phyloP scores from a whole-genome alignment of 371 early-diverging fungal genomes.

The Haplosporangium sp. region DNA sequence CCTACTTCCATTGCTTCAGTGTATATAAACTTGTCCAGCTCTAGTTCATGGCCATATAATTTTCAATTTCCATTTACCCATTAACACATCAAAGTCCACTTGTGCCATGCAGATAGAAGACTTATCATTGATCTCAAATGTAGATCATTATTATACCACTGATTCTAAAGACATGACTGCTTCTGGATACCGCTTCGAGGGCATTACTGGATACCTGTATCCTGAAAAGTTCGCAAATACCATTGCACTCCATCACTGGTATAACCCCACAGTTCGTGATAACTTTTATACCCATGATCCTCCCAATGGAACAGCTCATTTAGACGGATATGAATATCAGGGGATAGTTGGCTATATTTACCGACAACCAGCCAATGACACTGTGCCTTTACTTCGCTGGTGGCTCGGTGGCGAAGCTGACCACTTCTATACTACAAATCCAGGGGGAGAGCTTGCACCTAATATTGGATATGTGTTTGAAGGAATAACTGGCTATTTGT shows the following conservation, averaged over 20 bases:
- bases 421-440: conserved; percentile 30
- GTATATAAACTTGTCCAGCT: too few relatives aligned
- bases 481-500: conserved; percentile 12
- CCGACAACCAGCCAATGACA: neutral
- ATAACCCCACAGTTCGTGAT: neutral
- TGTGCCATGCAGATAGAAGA: neutral
- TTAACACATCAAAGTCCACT: too few relatives aligned
- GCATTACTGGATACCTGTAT: conserved; percentile 27
- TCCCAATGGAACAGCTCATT: neutral
- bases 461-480: conserved; percentile 5
- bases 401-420: neutral
- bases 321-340: conserved; percentile 7
- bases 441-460: conserved; percentile 16
- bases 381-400: conserved; percentile 31
- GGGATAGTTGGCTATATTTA: conserved; percentile 23
- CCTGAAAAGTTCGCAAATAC: conserved; percentile 8
- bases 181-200: conserved; percentile 11
- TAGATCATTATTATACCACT: conserved; percentile 24
- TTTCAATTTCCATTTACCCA: too few relatives aligned
- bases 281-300: conserved; percentile 15
- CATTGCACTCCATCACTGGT: conserved; percentile 20
- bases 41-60: too few relatives aligned
- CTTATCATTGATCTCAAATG: neutral
- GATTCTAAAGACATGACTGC: neutral
- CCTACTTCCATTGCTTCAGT: too few relatives aligned